Conservation (phyloP, 2,329 filamentous ascomycete species). For the Magnaporthiopsis incrustans region DNA sequence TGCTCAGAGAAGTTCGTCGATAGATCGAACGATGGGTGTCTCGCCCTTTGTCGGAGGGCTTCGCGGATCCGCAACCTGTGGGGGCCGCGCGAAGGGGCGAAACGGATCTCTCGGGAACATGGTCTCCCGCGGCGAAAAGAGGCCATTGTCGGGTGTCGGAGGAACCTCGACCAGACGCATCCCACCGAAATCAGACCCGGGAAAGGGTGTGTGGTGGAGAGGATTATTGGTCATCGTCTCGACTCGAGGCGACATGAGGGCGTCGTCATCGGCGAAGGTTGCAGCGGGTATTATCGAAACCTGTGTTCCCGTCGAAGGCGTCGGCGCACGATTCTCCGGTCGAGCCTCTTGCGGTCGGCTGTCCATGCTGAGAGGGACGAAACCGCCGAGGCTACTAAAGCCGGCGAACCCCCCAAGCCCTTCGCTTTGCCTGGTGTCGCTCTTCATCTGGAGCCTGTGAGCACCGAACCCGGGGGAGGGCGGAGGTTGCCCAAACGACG, state of each 20-base stretch:
- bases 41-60: slow-evolving; percentile 69
- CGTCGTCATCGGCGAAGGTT: slow-evolving; percentile 36
- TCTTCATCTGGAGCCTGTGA: slow-evolving; percentile 24
- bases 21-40: slow-evolving; percentile 67
- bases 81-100: slow-evolving; percentile 41
- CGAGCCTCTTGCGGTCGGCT: slow-evolving; percentile 12
- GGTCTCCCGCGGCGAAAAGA: slow-evolving; percentile 45
- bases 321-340: slow-evolving; percentile 10
- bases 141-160: slow-evolving; percentile 41
- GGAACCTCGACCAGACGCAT: slow-evolving; percentile 46
- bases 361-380: slow-evolving; percentile 17
- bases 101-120: slow-evolving; percentile 48
- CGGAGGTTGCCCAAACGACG: slow-evolving; percentile 27
- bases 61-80: slow-evolving; percentile 54
- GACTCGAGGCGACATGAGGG: slow-evolving; percentile 62
- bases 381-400: slow-evolving; percentile 29
- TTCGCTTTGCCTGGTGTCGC: slow-evolving; percentile 12
- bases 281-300: slow-evolving; percentile 23
- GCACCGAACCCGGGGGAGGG: slow-evolving; percentile 37
- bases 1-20: slow-evolving; percentile 63
- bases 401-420: slow-evolving; percentile 11
- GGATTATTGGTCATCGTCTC: slow-evolving; percentile 67
- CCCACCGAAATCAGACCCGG: slow-evolving; percentile 29
- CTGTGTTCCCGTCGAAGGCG: slow-evolving; percentile 23
- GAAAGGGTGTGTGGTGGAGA: slow-evolving; percentile 39